Evolutionary conservation across 176 grass and related monocot genomes (phyloP).

Genomic region (Avena insularis): DNA sequence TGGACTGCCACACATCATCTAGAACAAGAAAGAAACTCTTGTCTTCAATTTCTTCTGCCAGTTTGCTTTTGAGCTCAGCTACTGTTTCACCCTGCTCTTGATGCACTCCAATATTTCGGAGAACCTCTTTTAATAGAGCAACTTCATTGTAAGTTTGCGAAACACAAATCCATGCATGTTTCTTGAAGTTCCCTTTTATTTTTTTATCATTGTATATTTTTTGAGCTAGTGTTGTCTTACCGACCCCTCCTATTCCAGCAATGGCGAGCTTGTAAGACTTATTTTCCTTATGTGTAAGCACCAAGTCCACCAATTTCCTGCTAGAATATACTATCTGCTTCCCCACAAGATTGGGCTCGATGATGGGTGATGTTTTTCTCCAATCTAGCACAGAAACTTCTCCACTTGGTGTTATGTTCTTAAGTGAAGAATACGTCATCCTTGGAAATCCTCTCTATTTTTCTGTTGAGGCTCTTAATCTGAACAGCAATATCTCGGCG

Average conservation of each 20-base stretch:
- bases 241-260: conserved; percentile 48
- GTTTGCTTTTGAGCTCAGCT: conserved; percentile 5
- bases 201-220: conserved; percentile 38
- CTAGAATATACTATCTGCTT: neutral
- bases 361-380: neutral
- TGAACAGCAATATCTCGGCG: neutral
- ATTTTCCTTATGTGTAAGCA: neutral
- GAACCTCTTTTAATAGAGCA: conserved; percentile 27
- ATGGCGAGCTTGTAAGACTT: conserved; percentile 28
- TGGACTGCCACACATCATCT: neutral
- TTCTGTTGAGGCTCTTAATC: neutral
- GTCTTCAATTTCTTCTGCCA: neutral
- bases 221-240: conserved; percentile 58
- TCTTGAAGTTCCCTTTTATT: conserved; percentile 27
- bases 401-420: neutral
- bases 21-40: conserved; percentile 29
- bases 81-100: conserved; percentile 8
- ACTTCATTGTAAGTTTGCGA: conserved; percentile 9
- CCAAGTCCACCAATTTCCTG: conserved; percentile 6
- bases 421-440: neutral
- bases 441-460: neutral
- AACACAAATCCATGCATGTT: conserved; percentile 42
- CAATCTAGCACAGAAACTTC: neutral
- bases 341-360: conserved; percentile 39
- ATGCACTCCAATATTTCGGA: neutral